Evolutionary conservation across 495 filamentous ascomycete genomes (phyloP).

Genomic region (Podospora fimiseda): DNA sequence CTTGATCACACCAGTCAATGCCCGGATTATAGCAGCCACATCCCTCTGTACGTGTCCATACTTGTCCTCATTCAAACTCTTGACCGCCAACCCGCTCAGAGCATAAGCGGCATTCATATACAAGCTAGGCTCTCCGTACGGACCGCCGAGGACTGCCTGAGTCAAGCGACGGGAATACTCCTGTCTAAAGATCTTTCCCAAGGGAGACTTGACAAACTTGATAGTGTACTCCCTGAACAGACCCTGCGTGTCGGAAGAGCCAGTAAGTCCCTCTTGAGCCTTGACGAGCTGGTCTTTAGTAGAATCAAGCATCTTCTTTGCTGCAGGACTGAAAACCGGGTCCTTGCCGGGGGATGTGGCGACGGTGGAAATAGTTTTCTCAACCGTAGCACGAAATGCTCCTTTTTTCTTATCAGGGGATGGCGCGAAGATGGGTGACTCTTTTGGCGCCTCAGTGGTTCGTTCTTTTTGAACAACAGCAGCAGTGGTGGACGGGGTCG

Average conservation of each 20-base stretch:
- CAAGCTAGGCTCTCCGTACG: slow-evolving; percentile 55
- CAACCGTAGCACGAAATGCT: slow-evolving; percentile 46
- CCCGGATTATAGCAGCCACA: slow-evolving; percentile 63
- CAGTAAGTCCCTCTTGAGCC: slow-evolving; percentile 39
- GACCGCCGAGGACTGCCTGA: slow-evolving; percentile 60
- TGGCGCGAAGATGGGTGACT: slow-evolving; percentile 52
- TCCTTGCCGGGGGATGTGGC: slow-evolving; percentile 56
- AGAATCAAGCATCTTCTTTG: slow-evolving; percentile 29
- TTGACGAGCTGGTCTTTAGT: slow-evolving; percentile 38
- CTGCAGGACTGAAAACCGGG: slow-evolving; percentile 32
- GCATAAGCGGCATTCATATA: slow-evolving; percentile 67
- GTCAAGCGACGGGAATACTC: slow-evolving; percentile 56
- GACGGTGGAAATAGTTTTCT: slow-evolving; percentile 46
- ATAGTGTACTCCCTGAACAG: slow-evolving; percentile 23
- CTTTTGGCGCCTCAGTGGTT: slow-evolving; percentile 44
- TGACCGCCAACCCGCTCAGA: slow-evolving; percentile 60
- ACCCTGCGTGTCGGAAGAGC: slow-evolving; percentile 34
- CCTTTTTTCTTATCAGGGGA: slow-evolving; percentile 43
- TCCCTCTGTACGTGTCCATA: slow-evolving; percentile 80
- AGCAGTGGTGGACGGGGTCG: slow-evolving; percentile 19
- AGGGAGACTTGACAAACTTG: slow-evolving; percentile 42
- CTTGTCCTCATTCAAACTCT: slow-evolving; percentile 73
- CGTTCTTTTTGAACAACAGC: slow-evolving; percentile 24
- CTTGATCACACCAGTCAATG: slow-evolving; percentile 58
- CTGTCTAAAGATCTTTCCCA: slow-evolving; percentile 67